Conservation (phyloP, 2,329 filamentous ascomycete species). For the Cordyceps javanica region DNA sequence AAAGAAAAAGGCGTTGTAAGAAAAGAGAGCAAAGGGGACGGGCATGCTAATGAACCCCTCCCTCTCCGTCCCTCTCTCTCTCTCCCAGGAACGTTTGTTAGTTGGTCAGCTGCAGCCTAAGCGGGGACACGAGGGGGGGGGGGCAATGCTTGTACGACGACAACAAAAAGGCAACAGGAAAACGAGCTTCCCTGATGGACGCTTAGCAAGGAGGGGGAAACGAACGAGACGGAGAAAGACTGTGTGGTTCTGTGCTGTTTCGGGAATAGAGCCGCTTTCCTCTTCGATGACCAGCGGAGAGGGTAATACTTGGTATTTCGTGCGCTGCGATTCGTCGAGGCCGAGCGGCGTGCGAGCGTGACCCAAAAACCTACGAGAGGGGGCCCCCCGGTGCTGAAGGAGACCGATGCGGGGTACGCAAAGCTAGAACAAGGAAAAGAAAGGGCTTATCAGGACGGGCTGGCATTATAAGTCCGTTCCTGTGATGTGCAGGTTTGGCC, state of each 20-base stretch:
- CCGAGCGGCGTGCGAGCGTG: background rate
- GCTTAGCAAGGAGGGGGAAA: no score
- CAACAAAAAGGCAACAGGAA: no score
- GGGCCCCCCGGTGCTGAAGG: no score
- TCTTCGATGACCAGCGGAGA: background rate
- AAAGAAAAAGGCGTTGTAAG: background rate
- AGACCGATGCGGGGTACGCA: background rate
- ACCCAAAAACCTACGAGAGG: no score
- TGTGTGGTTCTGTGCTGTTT: no score
- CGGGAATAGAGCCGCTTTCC: background rate
- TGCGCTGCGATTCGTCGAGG: background rate
- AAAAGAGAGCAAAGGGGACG: background rate
- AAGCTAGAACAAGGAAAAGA: background rate
- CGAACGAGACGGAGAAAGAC: background rate
- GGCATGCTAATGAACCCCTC: no score
- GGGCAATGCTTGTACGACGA: background rate
- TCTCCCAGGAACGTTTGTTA: background rate
- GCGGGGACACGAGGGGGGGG: background rate
- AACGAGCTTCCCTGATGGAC: no score
- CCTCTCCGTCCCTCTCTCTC: background rate
- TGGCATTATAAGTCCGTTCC: no score
- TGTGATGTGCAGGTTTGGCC: background rate
- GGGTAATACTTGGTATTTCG: background rate
- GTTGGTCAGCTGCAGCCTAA: constrained; percentile 4
- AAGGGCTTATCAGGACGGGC: background rate